phyloP scores from a whole-genome alignment of 2,329 filamentous ascomycete genomes.

The Juglanconis oblonga region DNA sequence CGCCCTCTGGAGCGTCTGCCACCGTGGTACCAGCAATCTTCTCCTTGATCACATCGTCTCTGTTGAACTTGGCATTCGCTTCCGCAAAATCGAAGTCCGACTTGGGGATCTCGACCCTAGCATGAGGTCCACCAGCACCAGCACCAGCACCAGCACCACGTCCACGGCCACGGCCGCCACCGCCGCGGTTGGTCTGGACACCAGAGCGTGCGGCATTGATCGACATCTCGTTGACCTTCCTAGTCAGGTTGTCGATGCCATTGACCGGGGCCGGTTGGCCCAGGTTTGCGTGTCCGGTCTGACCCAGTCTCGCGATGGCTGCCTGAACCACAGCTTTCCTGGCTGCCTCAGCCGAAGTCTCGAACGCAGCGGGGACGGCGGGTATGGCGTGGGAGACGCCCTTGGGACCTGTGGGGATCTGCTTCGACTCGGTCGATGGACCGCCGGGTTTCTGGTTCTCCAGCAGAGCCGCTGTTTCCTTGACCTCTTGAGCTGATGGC shows the following conservation, averaged over 20 bases:
- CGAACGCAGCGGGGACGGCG: conserved; percentile 58
- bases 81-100: conserved; percentile 90
- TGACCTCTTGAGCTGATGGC: conserved; percentile 52
- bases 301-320: conserved; percentile 70
- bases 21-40: conserved; percentile 72
- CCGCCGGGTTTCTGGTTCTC: conserved; percentile 32
- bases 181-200: conserved; percentile 42
- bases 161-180: conserved; percentile 22
- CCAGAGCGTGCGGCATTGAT: conserved; percentile 54
- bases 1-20: conserved; percentile 47
- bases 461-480: conserved; percentile 53
- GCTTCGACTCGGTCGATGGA: conserved; percentile 26
- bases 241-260: conserved; percentile 67
- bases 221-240: conserved; percentile 75
- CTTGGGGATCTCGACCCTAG: conserved; percentile 82
- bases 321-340: conserved; percentile 70
- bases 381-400: conserved; percentile 56
- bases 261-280: conserved; percentile 37
- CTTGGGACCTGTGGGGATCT: conserved; percentile 46
- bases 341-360: conserved; percentile 71
- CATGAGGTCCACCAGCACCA: conserved; percentile 35
- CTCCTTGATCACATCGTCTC: conserved; percentile 84
- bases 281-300: conserved; percentile 30
- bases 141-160: conserved; percentile 27
- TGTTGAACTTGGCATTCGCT: conserved; percentile 84